Evolutionary conservation across 2,329 filamentous ascomycete genomes (phyloP), one percentile per base, ranked within the genome.

Genomic region (Aureobasidium sp.): DNA sequence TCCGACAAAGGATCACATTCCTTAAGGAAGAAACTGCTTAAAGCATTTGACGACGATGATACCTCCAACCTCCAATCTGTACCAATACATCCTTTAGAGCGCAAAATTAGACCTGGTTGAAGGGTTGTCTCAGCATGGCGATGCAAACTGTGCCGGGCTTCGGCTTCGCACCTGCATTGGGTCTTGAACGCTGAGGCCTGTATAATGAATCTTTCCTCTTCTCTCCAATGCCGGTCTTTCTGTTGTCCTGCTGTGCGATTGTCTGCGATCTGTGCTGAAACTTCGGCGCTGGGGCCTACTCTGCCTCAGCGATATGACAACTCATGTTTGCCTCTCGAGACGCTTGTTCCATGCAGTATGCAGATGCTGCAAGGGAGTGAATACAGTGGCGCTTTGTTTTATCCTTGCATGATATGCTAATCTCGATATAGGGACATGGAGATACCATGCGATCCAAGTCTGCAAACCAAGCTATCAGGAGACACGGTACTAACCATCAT

Each of bases 121-220:
- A 54, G 39, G 54, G 54, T 30, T 54, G 51, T 57, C 48, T 47
- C 44, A 62, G 61, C 61, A 62, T 62, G 61, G 61, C 53, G 53
- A 54, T 59, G 51, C 61, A 55, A 50, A 36, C 25, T 14, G 60
- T 48, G 44, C 10, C 25, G 25, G 29, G 14, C 45, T 59, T 39
- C 45, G 11, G 45, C 30, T 37, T 37, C n/a, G 39, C 32, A 58
- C 37, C 37, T 50, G 44, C 45, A 62, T 50, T 32, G 9, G 50
- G 50, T 57, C 36, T 62, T 21, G 36, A 42, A 48, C 51, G 41
- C 53, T 44, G 30, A 42, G 53, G 47, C 61, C 50, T 58, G 37
- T 44, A 59, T 59, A 62, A 62, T 62, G 44, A 54, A 58, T 49
- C 37, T 59, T 51, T 59, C 41, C 53, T 51, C 61, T 59, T 53